Base-by-base conservation (phyloP, 805 yeast genomes). In the Candida tibetensis region DNA sequence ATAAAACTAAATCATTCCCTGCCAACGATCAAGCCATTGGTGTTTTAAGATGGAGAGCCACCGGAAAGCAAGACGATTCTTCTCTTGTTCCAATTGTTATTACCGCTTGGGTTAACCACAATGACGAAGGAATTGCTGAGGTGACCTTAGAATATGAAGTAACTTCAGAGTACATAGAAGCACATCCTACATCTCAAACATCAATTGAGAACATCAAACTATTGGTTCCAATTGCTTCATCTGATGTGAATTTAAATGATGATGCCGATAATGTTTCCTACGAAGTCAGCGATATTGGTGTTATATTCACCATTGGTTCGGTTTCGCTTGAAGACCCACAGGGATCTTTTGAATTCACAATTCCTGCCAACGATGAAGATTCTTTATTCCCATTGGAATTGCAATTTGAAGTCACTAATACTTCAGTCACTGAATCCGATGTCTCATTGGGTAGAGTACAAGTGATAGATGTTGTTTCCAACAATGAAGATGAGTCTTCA, bases 141-240 rank as follows among this genome's bases (percentile, higher is more conserved):
- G 84, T 90, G 15, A 90, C 96, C 2, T 71, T 93, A 49, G 99
- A 91, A 69, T 90, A 85, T 64, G 98, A 91, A 67, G 65, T 84
- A 38, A 73, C 72, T 34, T 69, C 72, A 10, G 64, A 48, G 15
- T 68, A 58, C 45, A 37, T 66, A 21, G 58, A 49, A 6, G 40
- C 53, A 1, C 59, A 60, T 42, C n/a, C 43, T 4, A 48, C 55
- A 13, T 37, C 44, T 18, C 62, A 66, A 27, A 77, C 71, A 33
- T 43, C 72, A 12, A 58, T 84, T 41, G 78, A 73, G 42, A 74
- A 75, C 57, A 76, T 79, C 30, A 65, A 63, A 31, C 68, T 81
- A 40, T 61, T 74, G 48, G 77, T 91, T 12, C 95, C 97, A 19
- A 69, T 81, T 36, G 71, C 77, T n/a, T 70, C 82, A 29, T 70